Conservation (phyloP, 83 land plant genomes). For the Isoetes engelmannii region DNA sequence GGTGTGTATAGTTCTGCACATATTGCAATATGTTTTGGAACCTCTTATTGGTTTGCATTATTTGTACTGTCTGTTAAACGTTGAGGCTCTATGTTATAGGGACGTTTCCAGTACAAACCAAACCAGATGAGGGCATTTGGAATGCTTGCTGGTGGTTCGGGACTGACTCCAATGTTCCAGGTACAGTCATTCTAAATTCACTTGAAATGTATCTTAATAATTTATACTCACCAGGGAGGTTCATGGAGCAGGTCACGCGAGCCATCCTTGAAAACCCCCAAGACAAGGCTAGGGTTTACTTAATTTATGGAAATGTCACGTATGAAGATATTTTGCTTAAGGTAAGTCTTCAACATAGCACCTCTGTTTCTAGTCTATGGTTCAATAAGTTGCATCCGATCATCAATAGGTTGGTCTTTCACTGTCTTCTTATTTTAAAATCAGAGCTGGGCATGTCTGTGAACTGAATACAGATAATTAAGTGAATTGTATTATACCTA, state of each 20-base stretch:
- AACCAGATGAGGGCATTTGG: slow-evolving; percentile 79
- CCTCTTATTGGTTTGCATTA: neutral
- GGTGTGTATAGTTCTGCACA: slow-evolving; percentile 32
- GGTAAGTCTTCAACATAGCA: slow-evolving; percentile 28
- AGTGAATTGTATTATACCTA: too few relatives aligned
- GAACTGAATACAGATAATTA: too few relatives aligned
- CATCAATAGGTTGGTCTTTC: too few relatives aligned
- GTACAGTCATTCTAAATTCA: slow-evolving; percentile 14
- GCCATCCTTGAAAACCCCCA: slow-evolving; percentile 83
- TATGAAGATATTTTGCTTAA: slow-evolving; percentile 83
- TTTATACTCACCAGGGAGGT: too few relatives aligned
- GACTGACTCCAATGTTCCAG: slow-evolving; percentile 95
- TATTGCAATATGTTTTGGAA: neutral
- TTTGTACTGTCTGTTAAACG: neutral
- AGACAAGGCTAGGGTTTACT: slow-evolving; percentile 58
- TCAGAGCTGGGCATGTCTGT: too few relatives aligned
- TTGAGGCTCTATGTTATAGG: slow-evolving; percentile 29
- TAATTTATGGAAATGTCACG: slow-evolving; percentile 88
- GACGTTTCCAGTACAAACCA: slow-evolving; percentile 72
- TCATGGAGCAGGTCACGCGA: slow-evolving; percentile 55
- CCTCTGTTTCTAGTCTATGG: too few relatives aligned
- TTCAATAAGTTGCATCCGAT: too few relatives aligned
- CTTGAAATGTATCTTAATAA: too few relatives aligned
- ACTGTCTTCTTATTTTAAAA: too few relatives aligned
- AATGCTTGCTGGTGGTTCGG: slow-evolving; percentile 94